A percentile compares a stretch with the other conserved stretches of the same genome.
Evolutionary conservation across 306 rosid genomes (phyloP).

Genomic region (Citrullus colocynthis): DNA sequence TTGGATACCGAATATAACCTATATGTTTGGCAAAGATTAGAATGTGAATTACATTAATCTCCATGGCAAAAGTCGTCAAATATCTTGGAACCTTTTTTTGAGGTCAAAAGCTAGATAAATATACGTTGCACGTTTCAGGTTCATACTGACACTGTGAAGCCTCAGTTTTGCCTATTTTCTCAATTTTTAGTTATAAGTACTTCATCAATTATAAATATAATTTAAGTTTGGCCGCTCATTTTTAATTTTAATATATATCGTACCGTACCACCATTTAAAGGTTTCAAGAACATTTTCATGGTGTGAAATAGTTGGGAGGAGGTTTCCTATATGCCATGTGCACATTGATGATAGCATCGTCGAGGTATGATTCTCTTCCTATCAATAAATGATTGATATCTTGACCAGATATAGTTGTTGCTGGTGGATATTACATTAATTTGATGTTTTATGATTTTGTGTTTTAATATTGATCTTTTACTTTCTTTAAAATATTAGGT

Average conservation of each 20-base stretch:
- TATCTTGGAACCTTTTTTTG: background rate
- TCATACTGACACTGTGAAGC: background rate
- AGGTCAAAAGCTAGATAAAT: background rate
- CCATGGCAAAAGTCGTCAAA: background rate
- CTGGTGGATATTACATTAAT: background rate
- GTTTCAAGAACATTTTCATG: constrained; percentile 65
- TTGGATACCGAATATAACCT: background rate
- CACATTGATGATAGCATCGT: constrained; percentile 48
- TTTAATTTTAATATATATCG: background rate
- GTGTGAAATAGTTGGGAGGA: constrained; percentile 76
- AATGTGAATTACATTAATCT: background rate
- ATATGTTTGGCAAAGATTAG: background rate
- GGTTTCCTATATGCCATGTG: constrained; percentile 90
- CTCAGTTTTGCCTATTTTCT: background rate
- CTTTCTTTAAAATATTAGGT: constrained; percentile 36
- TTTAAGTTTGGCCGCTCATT: background rate
- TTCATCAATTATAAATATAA: background rate
- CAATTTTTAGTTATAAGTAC: background rate
- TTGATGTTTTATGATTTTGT: background rate
- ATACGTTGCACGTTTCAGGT: background rate
- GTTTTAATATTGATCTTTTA: background rate
- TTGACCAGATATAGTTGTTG: background rate
- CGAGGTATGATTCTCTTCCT: constrained; percentile 43
- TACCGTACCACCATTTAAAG: constrained; percentile 19
- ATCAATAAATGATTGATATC: background rate